Evolutionary conservation across 2,329 filamentous ascomycete species (phyloP), one percentile per base, ranked within the genome.

Genomic region (Talaromyces islandicus): DNA sequence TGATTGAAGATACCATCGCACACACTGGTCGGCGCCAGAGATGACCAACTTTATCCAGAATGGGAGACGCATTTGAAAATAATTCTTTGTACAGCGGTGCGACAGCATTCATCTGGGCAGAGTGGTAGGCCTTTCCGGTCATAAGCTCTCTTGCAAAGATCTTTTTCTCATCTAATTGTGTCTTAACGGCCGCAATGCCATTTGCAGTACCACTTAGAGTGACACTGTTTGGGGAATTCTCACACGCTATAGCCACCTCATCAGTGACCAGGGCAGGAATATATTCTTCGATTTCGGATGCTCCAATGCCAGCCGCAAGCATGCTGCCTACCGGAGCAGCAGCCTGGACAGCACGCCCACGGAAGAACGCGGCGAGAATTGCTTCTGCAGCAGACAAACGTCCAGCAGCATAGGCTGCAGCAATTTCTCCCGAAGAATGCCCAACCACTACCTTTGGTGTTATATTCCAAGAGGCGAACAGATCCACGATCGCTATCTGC

Each of bases 351-450:
- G 56, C 56, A 12, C 38, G 27, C n/a, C 77, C 76, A 1, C 78
- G 73, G 57, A 74, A 74, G 63, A 76, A 80, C 0, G 77, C 75
- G 14, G 73, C 66, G 1, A 64, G 63, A 6, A 80, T 74, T 6
- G 77, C 76, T 4, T 75, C 77, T 71, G 1, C 79, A 80, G n/a
- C 80, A 73, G 76, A 65, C 54, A 65, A 57, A 63, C 62, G 53
- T 14, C 72, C 75, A 3, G 77, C 68, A 1, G 80, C 77, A 59
- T 78, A 82, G 0, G 80, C 80, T 3, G 80, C 80, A 3, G 67
- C 78, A 30, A 82, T 80, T 60, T 83, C 81, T 14, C 81, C 81
- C 55, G 71, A 76, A 0, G 78, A 81, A 63, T 83, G 81, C 0
- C 80, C 80, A 1, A 75, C 67, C 0, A 80, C 78, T 3, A 70